phyloP scores from a whole-genome alignment of 2,329 filamentous ascomycete genomes.

The Pleurostoma richardsiae region DNA sequence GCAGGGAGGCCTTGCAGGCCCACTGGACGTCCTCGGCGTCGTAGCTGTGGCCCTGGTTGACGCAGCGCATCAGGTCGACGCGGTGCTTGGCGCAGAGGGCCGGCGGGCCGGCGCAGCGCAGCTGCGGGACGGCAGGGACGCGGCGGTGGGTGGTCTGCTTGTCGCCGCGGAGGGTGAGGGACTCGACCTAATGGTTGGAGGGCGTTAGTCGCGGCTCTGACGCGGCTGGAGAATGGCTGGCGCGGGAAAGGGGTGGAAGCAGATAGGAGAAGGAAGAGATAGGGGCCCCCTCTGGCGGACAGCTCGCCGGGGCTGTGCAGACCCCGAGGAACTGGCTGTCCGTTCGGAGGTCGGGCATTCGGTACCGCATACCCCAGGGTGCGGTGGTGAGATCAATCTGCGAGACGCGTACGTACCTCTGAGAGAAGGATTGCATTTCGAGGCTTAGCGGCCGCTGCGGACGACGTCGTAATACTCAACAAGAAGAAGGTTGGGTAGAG shows the following conservation, averaged over 20 bases:
- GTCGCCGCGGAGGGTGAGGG: slow-evolving; percentile 67
- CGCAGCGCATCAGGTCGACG: slow-evolving; percentile 82
- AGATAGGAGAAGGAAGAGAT: too few species aligned
- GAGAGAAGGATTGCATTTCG: slow-evolving; percentile 53
- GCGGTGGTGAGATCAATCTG: slow-evolving; percentile 46
- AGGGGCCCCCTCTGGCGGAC: too few species aligned
- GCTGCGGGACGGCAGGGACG: slow-evolving; percentile 69
- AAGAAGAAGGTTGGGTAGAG: slow-evolving; percentile 6
- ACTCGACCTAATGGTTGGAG: slow-evolving; percentile 22
- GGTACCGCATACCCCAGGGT: too few species aligned
- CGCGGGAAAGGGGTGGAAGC: too few species aligned
- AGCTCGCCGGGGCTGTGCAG: too few species aligned
- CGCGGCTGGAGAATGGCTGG: too few species aligned
- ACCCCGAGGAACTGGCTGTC: too few species aligned
- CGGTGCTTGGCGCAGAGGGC: slow-evolving; percentile 64
- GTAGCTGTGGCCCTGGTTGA: slow-evolving; percentile 79
- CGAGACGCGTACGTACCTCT: slow-evolving; percentile 37
- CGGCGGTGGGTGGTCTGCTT: slow-evolving; percentile 71
- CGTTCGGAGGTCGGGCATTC: too few species aligned
- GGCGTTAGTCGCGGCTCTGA: too few species aligned
- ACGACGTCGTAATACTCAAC: slow-evolving; percentile 10
- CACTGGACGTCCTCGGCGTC: slow-evolving; percentile 79
- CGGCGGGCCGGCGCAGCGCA: slow-evolving; percentile 67
- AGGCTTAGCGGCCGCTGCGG: slow-evolving; percentile 23
- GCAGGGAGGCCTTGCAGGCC: slow-evolving; percentile 68